Conservation (phyloP, 306 rosid genomes). For the Benincasa hispida region DNA sequence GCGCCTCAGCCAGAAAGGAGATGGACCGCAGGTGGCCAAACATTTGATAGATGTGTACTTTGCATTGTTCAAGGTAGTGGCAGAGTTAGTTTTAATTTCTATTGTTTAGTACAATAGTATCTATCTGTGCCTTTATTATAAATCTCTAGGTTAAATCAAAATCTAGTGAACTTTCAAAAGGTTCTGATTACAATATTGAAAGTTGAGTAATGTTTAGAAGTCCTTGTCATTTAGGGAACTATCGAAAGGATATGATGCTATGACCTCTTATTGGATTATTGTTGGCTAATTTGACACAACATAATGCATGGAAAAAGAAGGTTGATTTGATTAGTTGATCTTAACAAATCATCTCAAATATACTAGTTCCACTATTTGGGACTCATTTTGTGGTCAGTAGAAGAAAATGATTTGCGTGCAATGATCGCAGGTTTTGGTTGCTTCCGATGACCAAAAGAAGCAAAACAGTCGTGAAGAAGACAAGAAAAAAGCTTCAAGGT, state of each 20-base stretch:
- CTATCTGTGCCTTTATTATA: neutral
- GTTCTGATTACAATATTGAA: neutral
- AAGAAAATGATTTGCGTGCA: neutral
- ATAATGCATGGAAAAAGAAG: neutral
- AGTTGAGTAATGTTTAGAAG: neutral
- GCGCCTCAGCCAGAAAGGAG: slow-evolving; percentile 62
- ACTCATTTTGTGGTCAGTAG: neutral
- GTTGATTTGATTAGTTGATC: neutral
- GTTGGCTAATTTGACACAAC: neutral
- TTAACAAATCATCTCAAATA: neutral
- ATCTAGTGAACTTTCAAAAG: neutral
- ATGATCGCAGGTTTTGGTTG: slow-evolving; percentile 54
- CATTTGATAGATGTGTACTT: slow-evolving; percentile 80
- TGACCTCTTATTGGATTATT: neutral
- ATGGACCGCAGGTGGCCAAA: slow-evolving; percentile 94
- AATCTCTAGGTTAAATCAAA: neutral
- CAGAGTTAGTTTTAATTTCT: neutral
- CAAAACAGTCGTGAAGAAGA: slow-evolving; percentile 31
- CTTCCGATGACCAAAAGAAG: slow-evolving; percentile 28
- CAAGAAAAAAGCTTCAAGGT: slow-evolving; percentile 6
- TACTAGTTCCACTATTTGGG: neutral
- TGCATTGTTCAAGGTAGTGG: slow-evolving; percentile 83
- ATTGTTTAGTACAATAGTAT: neutral
- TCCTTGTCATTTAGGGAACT: neutral
- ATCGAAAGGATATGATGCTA: neutral